A percentile compares a stretch with the other conserved stretches of the same genome.
phyloP scores from a whole-genome alignment of 1,139 yeast genomes.

The Eremothecium cymbalariae region DNA sequence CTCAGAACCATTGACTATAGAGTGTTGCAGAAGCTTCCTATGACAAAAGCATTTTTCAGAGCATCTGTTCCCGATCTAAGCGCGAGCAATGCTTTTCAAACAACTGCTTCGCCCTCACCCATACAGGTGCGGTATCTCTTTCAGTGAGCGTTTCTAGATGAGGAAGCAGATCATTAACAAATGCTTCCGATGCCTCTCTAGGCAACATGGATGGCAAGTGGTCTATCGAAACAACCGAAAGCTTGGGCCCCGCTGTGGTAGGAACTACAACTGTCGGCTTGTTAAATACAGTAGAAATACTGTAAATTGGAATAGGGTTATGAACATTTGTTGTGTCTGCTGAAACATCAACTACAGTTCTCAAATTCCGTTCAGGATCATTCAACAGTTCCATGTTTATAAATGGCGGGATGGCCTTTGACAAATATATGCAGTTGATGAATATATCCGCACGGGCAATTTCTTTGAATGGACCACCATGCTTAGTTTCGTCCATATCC shows the following conservation, averaged over 20 bases:
- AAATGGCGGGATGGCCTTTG: slow-evolving; percentile 90
- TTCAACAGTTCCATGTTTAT: slow-evolving; percentile 63
- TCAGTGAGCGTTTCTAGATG: slow-evolving; percentile 76
- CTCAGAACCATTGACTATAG: too few relatives aligned
- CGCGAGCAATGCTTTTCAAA: slow-evolving; percentile 77
- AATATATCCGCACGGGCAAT: slow-evolving; percentile 81
- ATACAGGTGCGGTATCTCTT: slow-evolving; percentile 75
- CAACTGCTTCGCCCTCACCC: slow-evolving; percentile 80
- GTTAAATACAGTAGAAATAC: slow-evolving; percentile 78
- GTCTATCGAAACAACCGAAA: slow-evolving; percentile 93
- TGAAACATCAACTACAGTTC: slow-evolving; percentile 92
- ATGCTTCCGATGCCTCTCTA: slow-evolving; percentile 92
- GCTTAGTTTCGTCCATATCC: slow-evolving; percentile 96
- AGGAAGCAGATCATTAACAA: slow-evolving; percentile 79
- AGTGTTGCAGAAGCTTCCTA: too few relatives aligned
- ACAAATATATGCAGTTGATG: slow-evolving; percentile 89
- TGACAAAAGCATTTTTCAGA: too few relatives aligned
- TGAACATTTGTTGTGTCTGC: slow-evolving; percentile 98
- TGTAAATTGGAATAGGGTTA: slow-evolving; percentile 92
- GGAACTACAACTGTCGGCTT: slow-evolving; percentile 83
- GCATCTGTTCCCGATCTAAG: slow-evolving; percentile 38
- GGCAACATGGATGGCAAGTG: slow-evolving; percentile 93
- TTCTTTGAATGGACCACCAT: slow-evolving; percentile 95
- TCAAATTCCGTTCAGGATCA: slow-evolving; percentile 56
- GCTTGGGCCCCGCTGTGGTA: slow-evolving; percentile 69